Evolutionary conservation across 495 filamentous ascomycete genomes (phyloP).

Genomic region (Aspergillus kassunensis): DNA sequence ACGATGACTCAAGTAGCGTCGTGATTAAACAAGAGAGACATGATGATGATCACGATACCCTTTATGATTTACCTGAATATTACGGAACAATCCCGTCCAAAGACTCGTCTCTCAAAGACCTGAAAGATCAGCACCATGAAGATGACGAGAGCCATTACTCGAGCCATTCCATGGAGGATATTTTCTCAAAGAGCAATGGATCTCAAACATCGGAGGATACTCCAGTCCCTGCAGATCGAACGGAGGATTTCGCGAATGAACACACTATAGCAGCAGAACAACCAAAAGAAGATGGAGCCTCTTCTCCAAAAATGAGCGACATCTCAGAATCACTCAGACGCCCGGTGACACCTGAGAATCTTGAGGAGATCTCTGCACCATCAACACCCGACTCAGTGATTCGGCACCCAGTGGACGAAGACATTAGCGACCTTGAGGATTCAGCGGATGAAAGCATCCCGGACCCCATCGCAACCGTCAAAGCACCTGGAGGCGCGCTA

Average conservation of each 20-base stretch:
- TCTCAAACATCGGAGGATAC: conserved; percentile 12
- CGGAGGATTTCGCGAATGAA: not conserved
- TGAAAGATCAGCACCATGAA: conserved; percentile 34
- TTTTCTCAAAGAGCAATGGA: conserved; percentile 4
- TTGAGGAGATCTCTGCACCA: conserved; percentile 53
- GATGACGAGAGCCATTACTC: conserved; percentile 52
- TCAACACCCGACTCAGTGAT: conserved; percentile 94
- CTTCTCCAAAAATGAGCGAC: conserved; percentile 42
- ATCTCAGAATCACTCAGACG: conserved; percentile 51
- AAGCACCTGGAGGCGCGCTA: conserved; percentile 77
- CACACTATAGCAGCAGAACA: not conserved
- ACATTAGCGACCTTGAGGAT: conserved; percentile 25
- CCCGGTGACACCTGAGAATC: conserved; percentile 61
- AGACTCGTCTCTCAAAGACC: conserved; percentile 42
- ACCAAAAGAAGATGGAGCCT: not conserved
- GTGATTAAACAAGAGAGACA: conserved; percentile 56
- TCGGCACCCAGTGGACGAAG: conserved; percentile 59
- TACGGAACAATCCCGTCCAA: conserved; percentile 48
- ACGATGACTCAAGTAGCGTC: conserved; percentile 57
- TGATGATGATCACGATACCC: conserved; percentile 58
- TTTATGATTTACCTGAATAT: conserved; percentile 64
- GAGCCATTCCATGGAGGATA: conserved; percentile 31
- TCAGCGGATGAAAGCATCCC: conserved; percentile 56
- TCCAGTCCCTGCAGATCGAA: conserved; percentile 11
- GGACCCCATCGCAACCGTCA: conserved; percentile 85